Conservation (phyloP, 768 basidiomycete genomes). For the Gelatoporia subvermispora region DNA sequence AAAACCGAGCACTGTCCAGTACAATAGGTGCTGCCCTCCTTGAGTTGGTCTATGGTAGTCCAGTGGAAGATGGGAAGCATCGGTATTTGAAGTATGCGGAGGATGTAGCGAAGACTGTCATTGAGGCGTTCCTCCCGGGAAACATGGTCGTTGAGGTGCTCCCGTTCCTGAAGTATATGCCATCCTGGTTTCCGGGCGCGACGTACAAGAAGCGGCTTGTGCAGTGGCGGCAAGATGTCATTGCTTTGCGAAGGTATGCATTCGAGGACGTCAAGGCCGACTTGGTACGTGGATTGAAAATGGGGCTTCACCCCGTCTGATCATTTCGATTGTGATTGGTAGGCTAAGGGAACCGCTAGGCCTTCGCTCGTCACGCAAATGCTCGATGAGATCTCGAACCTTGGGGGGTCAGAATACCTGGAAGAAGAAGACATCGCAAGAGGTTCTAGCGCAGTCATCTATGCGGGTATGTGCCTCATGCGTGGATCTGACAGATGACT, state of each 20-base stretch:
- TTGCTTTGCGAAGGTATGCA: conserved; percentile 25
- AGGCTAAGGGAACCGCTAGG: conserved; percentile 53
- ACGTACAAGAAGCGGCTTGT: conserved; percentile 25
- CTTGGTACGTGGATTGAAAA: conserved; percentile 8
- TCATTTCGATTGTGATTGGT: neutral
- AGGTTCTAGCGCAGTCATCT: conserved; percentile 9
- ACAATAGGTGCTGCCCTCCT: conserved; percentile 1
- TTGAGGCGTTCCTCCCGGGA: conserved; percentile 32
- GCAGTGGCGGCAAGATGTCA: conserved; percentile 13
- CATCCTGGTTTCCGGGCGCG: conserved; percentile 38
- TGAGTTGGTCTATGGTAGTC: conserved; percentile 2
- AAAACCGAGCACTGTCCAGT: neutral
- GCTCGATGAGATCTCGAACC: conserved; percentile 27
- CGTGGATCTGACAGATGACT: neutral
- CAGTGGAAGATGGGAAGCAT: conserved; percentile 1
- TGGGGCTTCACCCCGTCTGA: too few relatives aligned
- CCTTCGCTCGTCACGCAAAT: conserved; percentile 50
- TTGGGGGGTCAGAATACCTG: conserved; percentile 45
- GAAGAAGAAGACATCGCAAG: conserved; percentile 56
- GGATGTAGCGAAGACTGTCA: conserved; percentile 28
- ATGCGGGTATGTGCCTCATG: conserved; percentile 2
- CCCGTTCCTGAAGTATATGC: conserved; percentile 27
- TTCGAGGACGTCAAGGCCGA: conserved; percentile 14
- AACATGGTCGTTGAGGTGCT: conserved; percentile 31
- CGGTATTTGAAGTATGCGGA: conserved; percentile 35